Evolutionary conservation across 495 filamentous ascomycete species (phyloP), one percentile per base, ranked within the genome.

Genomic region (Evansstolkia leycettana): DNA sequence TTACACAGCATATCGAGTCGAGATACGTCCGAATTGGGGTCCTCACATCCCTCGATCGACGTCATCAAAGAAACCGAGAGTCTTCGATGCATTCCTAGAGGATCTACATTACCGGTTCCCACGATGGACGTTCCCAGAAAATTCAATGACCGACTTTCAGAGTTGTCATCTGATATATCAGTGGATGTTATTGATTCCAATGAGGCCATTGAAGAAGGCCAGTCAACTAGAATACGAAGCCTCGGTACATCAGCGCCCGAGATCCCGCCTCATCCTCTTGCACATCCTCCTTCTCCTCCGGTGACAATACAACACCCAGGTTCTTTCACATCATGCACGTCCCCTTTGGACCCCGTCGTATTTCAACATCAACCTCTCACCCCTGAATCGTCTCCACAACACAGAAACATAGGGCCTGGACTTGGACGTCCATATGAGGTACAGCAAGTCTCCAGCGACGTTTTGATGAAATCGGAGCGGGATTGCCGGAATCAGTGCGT

Each of bases 131-230:
- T 31, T 24, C 43, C 57, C 3, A 53, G 55, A 12, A 51, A 72
- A 16, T 77, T 78, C 16, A 69, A 76, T 31, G 73, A 77, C 17
- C 78, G 77, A 41, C 61, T 77, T 17, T 89, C 81, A 36, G 84
- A 82, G 39, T 56, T 88, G 10, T 89, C 84, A 10, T 87, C 84
- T 8, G 83, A 93, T 38, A 41, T 88, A 18, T 90, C 89, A 1
- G 62, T 76, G 6, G 82, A 89, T 31, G 52, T 73, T 14, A 64
- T 76, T 17, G 70, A 70, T 25, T 32, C 42, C 9, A 46, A 58
- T 19, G 69, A 76, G 18, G 67, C 62, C 18, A 51, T 57, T 4
- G 59, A 56, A 7, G 54, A 57, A 26, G 47, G 54, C 6, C 23
- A 46, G 15, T 65, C 60, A 7, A 39, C 43, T 5, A 53, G 55